A percentile compares a stretch with the other conserved stretches of the same genome.
Conservation (phyloP, 495 filamentous ascomycete species). For the Parathielavia hyrcaniae region DNA sequence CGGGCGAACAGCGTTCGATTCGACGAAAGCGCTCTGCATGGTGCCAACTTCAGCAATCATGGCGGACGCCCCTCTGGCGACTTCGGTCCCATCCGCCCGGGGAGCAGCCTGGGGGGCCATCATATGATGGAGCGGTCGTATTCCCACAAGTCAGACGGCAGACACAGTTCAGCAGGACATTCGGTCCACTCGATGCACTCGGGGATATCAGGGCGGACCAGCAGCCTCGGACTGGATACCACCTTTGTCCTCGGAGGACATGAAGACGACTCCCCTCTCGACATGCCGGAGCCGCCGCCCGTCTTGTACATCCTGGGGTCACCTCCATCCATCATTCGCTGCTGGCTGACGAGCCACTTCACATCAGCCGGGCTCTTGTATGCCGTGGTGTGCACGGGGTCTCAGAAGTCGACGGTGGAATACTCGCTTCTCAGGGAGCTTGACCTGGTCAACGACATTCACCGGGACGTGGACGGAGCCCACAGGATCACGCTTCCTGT, state of each 20-base stretch:
- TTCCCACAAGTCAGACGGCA: slow-evolving; percentile 95
- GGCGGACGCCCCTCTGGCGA: slow-evolving; percentile 74
- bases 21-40: slow-evolving; percentile 90
- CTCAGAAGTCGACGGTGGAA: slow-evolving; percentile 74
- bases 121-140: slow-evolving; percentile 76
- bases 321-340: slow-evolving; percentile 88
- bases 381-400: slow-evolving; percentile 86
- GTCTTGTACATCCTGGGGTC: slow-evolving; percentile 76
- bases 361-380: slow-evolving; percentile 83
- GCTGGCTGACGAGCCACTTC: slow-evolving; percentile 84
- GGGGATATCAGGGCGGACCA: slow-evolving; percentile 64
- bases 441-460: slow-evolving; percentile 60
- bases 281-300: slow-evolving; percentile 66
- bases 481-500: slow-evolving; percentile 69
- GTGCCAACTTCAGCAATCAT: slow-evolving; percentile 73
- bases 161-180: slow-evolving; percentile 83
- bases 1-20: slow-evolving; percentile 98
- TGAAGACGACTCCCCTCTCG: slow-evolving; percentile 58
- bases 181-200: slow-evolving; percentile 65
- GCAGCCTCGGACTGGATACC: slow-evolving; percentile 74
- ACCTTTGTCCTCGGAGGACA: slow-evolving; percentile 58
- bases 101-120: slow-evolving; percentile 75
- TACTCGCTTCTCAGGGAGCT: slow-evolving; percentile 65
- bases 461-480: slow-evolving; percentile 53
- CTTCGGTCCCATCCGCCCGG: slow-evolving; percentile 65